phyloP scores from a whole-genome alignment of 768 basidiomycete species.

The Panus rudis region DNA sequence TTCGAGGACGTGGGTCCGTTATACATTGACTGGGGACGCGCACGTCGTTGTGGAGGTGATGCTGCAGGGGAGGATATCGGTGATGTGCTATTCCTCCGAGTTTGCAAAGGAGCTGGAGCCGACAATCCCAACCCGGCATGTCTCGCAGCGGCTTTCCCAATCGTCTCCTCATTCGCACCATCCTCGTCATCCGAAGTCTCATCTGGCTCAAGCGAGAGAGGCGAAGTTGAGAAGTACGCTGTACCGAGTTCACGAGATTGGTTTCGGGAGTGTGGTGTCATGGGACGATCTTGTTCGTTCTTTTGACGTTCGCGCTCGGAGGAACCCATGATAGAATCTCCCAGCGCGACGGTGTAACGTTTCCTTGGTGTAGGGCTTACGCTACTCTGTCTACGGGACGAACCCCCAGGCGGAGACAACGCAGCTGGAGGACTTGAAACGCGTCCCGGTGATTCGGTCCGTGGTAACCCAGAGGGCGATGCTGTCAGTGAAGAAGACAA shows the following conservation, averaged over 20 bases:
- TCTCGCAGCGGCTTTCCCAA: conserved; percentile 44
- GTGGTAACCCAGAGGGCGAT: conserved; percentile 19
- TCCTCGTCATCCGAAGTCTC: conserved; percentile 31
- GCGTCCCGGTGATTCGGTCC: conserved; percentile 8
- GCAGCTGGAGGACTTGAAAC: conserved; percentile 23
- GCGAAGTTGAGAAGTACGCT: conserved; percentile 36
- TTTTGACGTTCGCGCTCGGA: conserved; percentile 17
- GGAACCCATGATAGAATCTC: conserved; percentile 51
- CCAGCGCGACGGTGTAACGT: conserved; percentile 80
- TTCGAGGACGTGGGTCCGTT: conserved; percentile 17
- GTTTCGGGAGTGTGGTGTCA: conserved; percentile 13
- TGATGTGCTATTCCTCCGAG: conserved; percentile 13
- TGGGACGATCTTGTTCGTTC: conserved; percentile 23
- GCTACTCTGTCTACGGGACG: conserved; percentile 39
- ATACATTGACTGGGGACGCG: conserved; percentile 56
- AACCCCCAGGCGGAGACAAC: conserved; percentile 35
- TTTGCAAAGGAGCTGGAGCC: conserved; percentile 17
- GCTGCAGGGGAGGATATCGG: conserved; percentile 17
- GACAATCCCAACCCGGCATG: conserved; percentile 4
- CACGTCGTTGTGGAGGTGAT: conserved; percentile 24
- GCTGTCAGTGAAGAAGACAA: background rate
- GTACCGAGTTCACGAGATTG: conserved; percentile 30
- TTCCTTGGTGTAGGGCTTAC: conserved; percentile 67
- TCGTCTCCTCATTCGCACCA: conserved; percentile 46
- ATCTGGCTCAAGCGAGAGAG: conserved; percentile 20